Base-by-base conservation (phyloP, 129 eudicot species). In the Pulicaria dysenterica region DNA sequence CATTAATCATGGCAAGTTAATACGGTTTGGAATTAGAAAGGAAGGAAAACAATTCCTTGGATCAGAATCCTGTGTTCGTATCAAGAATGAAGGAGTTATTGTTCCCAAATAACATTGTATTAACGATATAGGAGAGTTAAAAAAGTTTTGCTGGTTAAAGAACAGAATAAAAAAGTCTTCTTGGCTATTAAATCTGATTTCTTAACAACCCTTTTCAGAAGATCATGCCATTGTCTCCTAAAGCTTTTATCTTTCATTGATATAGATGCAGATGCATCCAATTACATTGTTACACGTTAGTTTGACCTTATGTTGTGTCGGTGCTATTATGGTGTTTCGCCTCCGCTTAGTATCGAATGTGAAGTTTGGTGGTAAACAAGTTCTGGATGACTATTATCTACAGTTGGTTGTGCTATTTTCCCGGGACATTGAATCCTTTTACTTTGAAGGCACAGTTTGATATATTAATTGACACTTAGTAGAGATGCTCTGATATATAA, bases 241-340 rank as follows among this genome's bases (percentile, higher is more conserved):
- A 72, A 72, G 48, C 38, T 46, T 72, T 58, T 14, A 58, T 58
- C 77, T 58, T 58, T 58, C 34, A 31, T 24, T 45, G 58, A 56
- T 72, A 43, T 17, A 13, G 66, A 57, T 56, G 31, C 24, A 13
- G 75, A 70, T 56, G 55, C 51, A 46, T 70, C 75, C 17, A 56
- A 57, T 43, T 71, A 44, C 76, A 59, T 72, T 56, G 44, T 43
- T 71, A 44, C 76, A 59, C 58, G 58, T 36, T 72, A 45, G 7
- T 24, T 24, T 44, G 54, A 46, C 57, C 34, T 7, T 15, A 71
- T 57, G 44, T 71, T 45, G 48, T 54, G 58, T 39, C 7, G n/a
- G 41, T 48, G 58, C 14, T 36, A 67, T 67, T 31, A 8, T 15
- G 37, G 73, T 37, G 49, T 43, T 36, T 68, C 17, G 36, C n/a